Base-by-base conservation (phyloP, 768 basidiomycete genomes). In the Paxillus rubicundulus region DNA sequence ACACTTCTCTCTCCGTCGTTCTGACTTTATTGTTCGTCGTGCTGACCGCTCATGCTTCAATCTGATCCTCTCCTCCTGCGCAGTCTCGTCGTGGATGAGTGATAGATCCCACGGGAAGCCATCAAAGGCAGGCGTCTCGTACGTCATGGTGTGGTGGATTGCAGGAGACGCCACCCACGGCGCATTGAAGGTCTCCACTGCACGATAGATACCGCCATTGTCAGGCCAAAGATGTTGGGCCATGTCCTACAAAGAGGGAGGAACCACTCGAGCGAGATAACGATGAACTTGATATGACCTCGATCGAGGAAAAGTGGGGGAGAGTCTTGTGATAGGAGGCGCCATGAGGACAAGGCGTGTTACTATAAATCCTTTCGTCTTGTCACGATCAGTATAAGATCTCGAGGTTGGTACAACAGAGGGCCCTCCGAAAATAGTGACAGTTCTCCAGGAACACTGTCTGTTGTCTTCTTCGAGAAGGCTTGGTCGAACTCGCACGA, bases 61-160 rank as follows among this genome's bases (percentile, higher is more conserved):
- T 48, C 34, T 53, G 41, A 30, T 33, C 47, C 12, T 28, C 21
- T 52, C 39, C 17, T 54, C 59, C 43, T 52, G 37, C 17, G 21
- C 10, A 12, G 43, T n/a, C 32, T 50, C 54, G 41, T 47, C 33
- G 9, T 47, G 33, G 21, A 39, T n/a, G 43, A 44, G 16, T 9
- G 27, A n/a, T 16, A 27, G 27, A 44, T 44, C 43, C 24, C 43
- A 44, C 14, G 43, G 27, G 27, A 28, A 44, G 2, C 43, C 43
- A 9, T 16, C 17, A 9, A 44, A 44, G 10, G 43, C n/a, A 8
- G 43, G 43, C 16, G 43, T 28, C 12, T 44, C 5, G n/a, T n/a
- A 44, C 16, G 28, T 18, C 27, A 28, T 16, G 30, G 17, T 30
- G 4, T 9, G 6, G 8, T 33, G 33, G 33, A 14, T 9, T 12